Evolutionary conservation across 495 filamentous ascomycete species (phyloP).

Genomic region (Hyaloscypha variabilis): DNA sequence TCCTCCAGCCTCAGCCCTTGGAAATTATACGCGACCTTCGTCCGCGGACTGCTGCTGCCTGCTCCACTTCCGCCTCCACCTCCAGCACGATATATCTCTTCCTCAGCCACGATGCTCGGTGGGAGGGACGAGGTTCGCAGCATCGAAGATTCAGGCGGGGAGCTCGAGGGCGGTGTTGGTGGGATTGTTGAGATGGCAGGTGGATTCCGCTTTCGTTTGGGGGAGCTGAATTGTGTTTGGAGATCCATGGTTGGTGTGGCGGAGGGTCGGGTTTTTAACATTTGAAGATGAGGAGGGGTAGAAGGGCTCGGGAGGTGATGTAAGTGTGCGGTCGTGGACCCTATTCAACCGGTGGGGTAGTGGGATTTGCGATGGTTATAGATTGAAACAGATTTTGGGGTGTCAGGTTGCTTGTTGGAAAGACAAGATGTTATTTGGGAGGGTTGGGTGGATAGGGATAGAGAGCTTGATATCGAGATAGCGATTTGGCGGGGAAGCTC

Average conservation of each 20-base stretch:
- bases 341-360: background rate
- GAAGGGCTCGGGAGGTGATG: background rate
- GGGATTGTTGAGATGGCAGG: constrained; percentile 32
- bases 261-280: constrained; percentile 1
- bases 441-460: background rate
- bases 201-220: constrained; percentile 50
- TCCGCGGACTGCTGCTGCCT: constrained; percentile 58
- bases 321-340: background rate
- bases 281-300: background rate
- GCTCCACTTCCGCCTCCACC: no score
- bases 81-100: no score
- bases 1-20: constrained; percentile 61
- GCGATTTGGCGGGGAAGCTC: background rate
- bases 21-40: constrained; percentile 65
- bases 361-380: background rate
- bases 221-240: constrained; percentile 29
- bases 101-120: constrained; percentile 8
- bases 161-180: constrained; percentile 28
- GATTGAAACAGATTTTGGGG: background rate
- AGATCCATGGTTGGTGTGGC: background rate
- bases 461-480: constrained; percentile 1
- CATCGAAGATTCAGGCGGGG: constrained; percentile 5
- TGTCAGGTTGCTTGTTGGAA: background rate
- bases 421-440: background rate
- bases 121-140: constrained; percentile 16